Conservation (phyloP, 1,284 basidiomycete genomes). For the Fomitopsis pinicola region DNA sequence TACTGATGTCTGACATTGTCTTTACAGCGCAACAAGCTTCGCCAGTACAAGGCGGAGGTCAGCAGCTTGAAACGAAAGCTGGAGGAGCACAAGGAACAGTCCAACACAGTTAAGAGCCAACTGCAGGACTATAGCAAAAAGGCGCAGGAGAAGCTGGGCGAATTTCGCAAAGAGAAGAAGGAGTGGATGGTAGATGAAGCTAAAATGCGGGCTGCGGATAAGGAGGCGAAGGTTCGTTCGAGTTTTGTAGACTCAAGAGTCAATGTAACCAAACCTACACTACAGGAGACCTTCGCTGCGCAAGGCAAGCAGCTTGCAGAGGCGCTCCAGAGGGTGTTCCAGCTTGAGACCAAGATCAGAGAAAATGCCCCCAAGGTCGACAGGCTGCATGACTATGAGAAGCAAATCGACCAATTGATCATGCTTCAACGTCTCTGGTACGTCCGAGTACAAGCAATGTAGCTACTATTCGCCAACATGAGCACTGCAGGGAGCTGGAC, state of each 20-base stretch:
- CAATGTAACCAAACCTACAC: not conserved
- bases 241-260: not conserved
- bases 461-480: not conserved
- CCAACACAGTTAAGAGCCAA: slow-evolving; percentile 58
- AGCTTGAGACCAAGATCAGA: slow-evolving; percentile 61
- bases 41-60: slow-evolving; percentile 66
- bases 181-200: slow-evolving; percentile 60
- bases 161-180: slow-evolving; percentile 66
- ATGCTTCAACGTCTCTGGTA: slow-evolving; percentile 71
- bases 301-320: slow-evolving; percentile 64
- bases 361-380: slow-evolving; percentile 72
- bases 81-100: slow-evolving; percentile 59
- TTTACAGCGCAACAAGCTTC: slow-evolving; percentile 70
- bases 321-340: slow-evolving; percentile 54
- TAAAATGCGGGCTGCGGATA: slow-evolving; percentile 56
- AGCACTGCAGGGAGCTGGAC: slow-evolving; percentile 58
- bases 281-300: slow-evolving; percentile 62
- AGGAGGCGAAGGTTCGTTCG: slow-evolving; percentile 51
- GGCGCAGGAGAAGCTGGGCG: slow-evolving; percentile 60
- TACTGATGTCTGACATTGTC: not conserved
- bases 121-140: slow-evolving; percentile 72
- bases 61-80: slow-evolving; percentile 57
- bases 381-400: slow-evolving; percentile 66
- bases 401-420: slow-evolving; percentile 67
- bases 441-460: slow-evolving; percentile 12